These are phyloP conservation scores for Auricularia sp. DNA, from an alignment of 768 basidiomycete genomes.

Conservation along the genomic window DNA sequence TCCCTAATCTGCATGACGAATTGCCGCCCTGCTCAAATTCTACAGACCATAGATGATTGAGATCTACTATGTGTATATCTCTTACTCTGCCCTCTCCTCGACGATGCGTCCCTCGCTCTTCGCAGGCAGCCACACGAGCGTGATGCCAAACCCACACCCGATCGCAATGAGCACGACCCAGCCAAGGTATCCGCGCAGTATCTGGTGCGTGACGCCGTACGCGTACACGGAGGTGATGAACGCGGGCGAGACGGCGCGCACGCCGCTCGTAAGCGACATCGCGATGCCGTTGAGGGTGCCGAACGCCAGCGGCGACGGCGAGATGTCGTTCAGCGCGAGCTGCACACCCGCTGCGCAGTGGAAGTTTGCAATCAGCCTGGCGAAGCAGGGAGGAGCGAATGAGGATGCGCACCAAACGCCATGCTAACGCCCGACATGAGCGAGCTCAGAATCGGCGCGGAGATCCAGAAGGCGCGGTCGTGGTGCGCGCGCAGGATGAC, in stretches of 20 bases:
- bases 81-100: neutral
- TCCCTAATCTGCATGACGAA: too few species aligned
- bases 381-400: too few species aligned
- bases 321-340: slow-evolving; percentile 6
- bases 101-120: neutral
- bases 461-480: neutral
- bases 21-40: too few species aligned
- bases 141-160: neutral
- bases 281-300: slow-evolving; percentile 7
- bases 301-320: slow-evolving; percentile 2
- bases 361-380: too few species aligned
- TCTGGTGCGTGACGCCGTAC: slow-evolving; percentile 1
- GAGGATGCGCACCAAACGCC: neutral
- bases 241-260: slow-evolving; percentile 2
- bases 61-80: too few species aligned
- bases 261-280: neutral
- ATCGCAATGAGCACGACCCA: neutral
- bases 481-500: neutral
- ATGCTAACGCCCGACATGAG: neutral
- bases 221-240: slow-evolving; percentile 2
- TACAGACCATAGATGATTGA: too few species aligned
- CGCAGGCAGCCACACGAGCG: neutral
- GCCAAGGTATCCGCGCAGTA: neutral
- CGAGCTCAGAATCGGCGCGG: neutral
- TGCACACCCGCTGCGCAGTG: slow-evolving; percentile 2